A percentile compares a stretch with the other conserved stretches of the same genome.
Evolutionary conservation across 805 yeast species (phyloP).

Genomic region (Candida ficus): DNA sequence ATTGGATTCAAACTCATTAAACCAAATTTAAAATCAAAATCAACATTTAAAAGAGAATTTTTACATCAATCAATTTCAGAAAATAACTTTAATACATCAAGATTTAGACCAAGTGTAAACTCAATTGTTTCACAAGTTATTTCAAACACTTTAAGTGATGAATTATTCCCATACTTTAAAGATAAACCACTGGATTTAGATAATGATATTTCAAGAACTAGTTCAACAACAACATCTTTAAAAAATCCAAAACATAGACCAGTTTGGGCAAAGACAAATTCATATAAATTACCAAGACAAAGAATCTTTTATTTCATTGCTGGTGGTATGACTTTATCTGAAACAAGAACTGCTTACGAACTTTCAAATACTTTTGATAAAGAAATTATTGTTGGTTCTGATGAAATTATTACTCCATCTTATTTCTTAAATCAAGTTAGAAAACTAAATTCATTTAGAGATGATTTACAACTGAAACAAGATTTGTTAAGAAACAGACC

Average conservation of each 20-base stretch:
- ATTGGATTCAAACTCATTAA: conserved; percentile 56
- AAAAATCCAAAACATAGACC: conserved; percentile 72
- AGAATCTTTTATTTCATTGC: conserved; percentile 75
- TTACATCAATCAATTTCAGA: conserved; percentile 48
- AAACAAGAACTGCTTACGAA: conserved; percentile 70
- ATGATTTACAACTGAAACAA: conserved; percentile 36
- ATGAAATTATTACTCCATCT: conserved; percentile 57
- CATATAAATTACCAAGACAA: conserved; percentile 45
- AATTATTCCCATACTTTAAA: conserved; percentile 65
- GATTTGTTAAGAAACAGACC: conserved; percentile 29
- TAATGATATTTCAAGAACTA: conserved; percentile 26
- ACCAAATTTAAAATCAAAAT: conserved; percentile 34
- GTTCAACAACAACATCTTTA: conserved; percentile 41
- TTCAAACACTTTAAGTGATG: conserved; percentile 49
- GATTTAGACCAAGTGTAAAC: conserved; percentile 69
- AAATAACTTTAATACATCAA: conserved; percentile 50
- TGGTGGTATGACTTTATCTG: conserved; percentile 88
- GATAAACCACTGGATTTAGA: conserved; percentile 60
- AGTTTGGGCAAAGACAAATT: conserved; percentile 59
- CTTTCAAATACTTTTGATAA: conserved; percentile 55
- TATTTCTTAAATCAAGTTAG: conserved; percentile 35
- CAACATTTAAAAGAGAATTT: conserved; percentile 39
- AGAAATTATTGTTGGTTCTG: conserved; percentile 80
- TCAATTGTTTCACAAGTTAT: conserved; percentile 49
- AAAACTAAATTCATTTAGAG: conserved; percentile 31